phyloP scores from a whole-genome alignment of 495 filamentous ascomycete genomes.

The Clavariopsis aquatica region DNA sequence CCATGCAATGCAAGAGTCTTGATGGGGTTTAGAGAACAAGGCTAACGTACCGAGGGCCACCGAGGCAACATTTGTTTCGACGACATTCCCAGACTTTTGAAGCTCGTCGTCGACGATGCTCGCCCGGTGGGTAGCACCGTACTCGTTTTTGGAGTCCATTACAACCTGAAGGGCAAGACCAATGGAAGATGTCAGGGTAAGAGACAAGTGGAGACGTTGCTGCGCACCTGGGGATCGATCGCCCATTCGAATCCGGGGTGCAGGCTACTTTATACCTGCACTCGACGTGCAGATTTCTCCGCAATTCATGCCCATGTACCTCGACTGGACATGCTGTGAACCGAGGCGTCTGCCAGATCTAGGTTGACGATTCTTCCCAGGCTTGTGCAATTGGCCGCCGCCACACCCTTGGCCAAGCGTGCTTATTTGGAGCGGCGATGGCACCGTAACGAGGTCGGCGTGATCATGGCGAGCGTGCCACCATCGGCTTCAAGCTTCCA shows the following conservation, averaged over 20 bases:
- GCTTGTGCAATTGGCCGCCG: background rate
- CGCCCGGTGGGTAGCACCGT: constrained; percentile 1
- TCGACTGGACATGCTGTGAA: background rate
- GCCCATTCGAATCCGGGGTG: background rate
- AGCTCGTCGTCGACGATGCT: constrained; percentile 12
- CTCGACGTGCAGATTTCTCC: background rate
- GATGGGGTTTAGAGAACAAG: too few species aligned
- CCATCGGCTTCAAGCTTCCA: background rate
- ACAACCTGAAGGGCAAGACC: background rate
- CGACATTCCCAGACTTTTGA: constrained; percentile 15
- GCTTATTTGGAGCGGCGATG: constrained; percentile 6
- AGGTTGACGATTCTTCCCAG: background rate
- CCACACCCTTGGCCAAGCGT: constrained; percentile 5
- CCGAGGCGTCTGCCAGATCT: background rate
- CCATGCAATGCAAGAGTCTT: too few species aligned
- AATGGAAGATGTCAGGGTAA: background rate
- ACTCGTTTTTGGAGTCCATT: constrained; percentile 8
- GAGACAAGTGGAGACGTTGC: background rate
- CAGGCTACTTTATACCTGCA: background rate
- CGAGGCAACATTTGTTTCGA: constrained; percentile 37
- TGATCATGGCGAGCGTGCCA: background rate
- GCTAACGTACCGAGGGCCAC: constrained; percentile 35
- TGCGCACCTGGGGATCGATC: background rate
- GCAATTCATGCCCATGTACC: background rate
- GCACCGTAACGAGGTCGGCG: background rate